phyloP scores from a whole-genome alignment of 306 rosid species.

The Lithocarpus polystachyus region DNA sequence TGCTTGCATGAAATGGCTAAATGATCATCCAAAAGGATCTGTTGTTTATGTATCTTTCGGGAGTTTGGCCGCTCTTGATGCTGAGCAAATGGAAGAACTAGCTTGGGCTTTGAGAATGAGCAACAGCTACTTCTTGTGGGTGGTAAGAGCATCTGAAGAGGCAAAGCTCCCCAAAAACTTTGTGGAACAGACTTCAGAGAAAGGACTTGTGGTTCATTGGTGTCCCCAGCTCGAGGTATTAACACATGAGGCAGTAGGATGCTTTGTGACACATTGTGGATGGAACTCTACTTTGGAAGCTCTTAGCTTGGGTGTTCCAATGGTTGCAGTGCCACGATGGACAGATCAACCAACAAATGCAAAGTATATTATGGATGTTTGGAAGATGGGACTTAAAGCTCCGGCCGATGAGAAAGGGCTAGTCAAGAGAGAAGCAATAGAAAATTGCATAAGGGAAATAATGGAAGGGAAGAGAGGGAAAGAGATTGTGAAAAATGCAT shows the following conservation, averaged over 20 bases:
- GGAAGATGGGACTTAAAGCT: neutral
- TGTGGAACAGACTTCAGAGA: neutral
- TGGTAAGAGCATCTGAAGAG: neutral
- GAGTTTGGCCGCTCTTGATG: neutral
- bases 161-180: conserved; percentile 9
- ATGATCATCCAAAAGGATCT: neutral
- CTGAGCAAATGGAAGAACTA: neutral
- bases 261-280: neutral
- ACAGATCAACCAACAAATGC: neutral
- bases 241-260: neutral
- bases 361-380: neutral
- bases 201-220: neutral
- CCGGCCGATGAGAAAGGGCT: neutral
- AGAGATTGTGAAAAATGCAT: neutral
- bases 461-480: neutral
- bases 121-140: neutral
- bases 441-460: neutral
- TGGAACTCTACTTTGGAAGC: neutral
- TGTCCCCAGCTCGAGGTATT: neutral
- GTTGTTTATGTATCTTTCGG: neutral
- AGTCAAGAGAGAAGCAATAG: neutral
- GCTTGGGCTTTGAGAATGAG: neutral
- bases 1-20: conserved; percentile 36
- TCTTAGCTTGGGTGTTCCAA: neutral
- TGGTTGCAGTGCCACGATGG: neutral